phyloP scores from a whole-genome alignment of 345 rosid genomes.

The Eucalyptus victrix region DNA sequence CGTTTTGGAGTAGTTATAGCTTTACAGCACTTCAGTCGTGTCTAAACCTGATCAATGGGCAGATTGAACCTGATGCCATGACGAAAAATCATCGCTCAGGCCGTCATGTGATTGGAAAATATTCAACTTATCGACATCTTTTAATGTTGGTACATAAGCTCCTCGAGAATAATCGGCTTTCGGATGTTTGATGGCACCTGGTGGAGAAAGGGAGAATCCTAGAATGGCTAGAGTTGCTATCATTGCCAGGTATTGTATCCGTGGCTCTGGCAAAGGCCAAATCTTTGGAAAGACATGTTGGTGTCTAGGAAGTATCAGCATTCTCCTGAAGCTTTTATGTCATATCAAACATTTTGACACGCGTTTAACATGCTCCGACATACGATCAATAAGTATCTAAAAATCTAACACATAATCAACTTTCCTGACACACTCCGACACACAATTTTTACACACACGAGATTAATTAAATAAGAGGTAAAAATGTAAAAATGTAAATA shows the following conservation, averaged over 20 bases:
- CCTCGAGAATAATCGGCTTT: not conserved
- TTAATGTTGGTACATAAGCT: not conserved
- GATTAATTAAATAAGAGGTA: no score
- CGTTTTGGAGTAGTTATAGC: not conserved
- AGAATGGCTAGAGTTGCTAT: not conserved
- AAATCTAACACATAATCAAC: no score
- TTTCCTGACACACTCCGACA: no score
- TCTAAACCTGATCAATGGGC: not conserved
- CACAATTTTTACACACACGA: no score
- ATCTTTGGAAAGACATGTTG: not conserved
- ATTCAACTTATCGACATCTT: not conserved
- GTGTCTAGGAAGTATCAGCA: no score
- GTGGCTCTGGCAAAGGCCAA: not conserved
- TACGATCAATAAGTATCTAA: no score
- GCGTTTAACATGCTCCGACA: no score
- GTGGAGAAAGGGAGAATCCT: not conserved
- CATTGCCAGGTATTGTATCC: not conserved
- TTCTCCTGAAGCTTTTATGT: fast-evolving
- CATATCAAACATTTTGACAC: no score
- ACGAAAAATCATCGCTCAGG: not conserved
- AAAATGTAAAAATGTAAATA: no score
- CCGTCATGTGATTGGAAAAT: not conserved
- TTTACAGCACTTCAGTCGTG: not conserved
- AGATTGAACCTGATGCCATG: not conserved
- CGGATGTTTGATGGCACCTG: not conserved